These are phyloP conservation scores for Malus sylvestris DNA, from an alignment of 306 rosid genomes.

Conservation along the genomic window DNA sequence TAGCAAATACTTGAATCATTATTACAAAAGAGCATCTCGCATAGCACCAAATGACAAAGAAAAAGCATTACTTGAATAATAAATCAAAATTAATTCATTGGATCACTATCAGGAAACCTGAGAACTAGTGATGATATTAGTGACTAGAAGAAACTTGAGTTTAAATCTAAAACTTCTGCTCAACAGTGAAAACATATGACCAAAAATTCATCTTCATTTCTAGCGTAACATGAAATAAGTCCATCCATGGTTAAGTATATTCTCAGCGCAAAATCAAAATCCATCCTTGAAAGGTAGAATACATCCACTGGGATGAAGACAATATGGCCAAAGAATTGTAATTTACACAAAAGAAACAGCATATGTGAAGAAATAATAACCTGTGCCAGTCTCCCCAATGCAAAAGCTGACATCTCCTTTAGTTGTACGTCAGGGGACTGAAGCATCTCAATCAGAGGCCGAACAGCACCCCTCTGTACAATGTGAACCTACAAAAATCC, in stretches of 20 bases:
- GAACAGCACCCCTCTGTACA: constrained; percentile 97
- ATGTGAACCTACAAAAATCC: constrained; percentile 69
- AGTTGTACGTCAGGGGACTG: constrained; percentile 89
- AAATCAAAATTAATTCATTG: neutral
- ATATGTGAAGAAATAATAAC: constrained; percentile 24
- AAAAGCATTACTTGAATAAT: neutral
- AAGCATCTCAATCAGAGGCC: constrained; percentile 96
- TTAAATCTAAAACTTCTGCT: neutral
- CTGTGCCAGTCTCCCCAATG: constrained; percentile 98
- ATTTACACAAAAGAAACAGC: neutral
- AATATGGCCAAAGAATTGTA: neutral
- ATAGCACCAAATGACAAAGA: neutral
- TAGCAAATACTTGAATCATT: neutral
- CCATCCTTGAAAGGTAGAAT: neutral
- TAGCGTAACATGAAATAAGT: neutral
- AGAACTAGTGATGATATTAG: neutral
- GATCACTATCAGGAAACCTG: neutral
- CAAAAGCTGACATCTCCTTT: constrained; percentile 98
- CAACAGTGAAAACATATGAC: neutral
- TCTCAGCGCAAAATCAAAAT: neutral
- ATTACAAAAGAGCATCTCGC: neutral
- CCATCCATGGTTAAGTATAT: neutral
- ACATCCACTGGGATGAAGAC: neutral
- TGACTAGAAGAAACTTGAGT: neutral
- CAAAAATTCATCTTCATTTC: neutral